Evolutionary conservation across 352 stramenopile species (phyloP), one percentile per base, ranked within the genome.

Genomic region (Phytophthora tentaculata): DNA sequence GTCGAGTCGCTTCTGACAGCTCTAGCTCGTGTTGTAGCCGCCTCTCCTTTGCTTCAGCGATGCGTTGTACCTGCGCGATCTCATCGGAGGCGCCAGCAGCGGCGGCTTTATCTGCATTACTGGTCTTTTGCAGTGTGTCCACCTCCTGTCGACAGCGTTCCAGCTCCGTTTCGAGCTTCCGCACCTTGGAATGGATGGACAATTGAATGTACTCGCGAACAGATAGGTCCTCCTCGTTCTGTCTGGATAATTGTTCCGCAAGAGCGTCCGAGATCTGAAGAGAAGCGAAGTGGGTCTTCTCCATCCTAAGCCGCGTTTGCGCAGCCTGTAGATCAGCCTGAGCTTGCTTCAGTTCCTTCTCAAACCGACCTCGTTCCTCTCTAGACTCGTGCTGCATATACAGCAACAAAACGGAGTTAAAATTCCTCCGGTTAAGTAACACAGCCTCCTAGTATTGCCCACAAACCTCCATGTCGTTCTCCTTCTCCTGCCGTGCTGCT

Each of bases 181-280:
- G 51, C 23, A 92, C 54, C 41, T 80, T 86, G 1, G 43, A 63
- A 49, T 91, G 80, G 12, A 91, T 74, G 0, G 71, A 61, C 2
- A 94, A 55, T 41, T 93, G 86, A 12, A 93, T 65, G 22, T 73
- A 84, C 47, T 94, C 86, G 23, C 71, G 78, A 20, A 94, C 61
- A 0, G 84, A 88, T 9, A 92, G 28, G 10, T 88, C 74, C 2
- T 82, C 69, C 41, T 84, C 70, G 26, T 81, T 62, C 57, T 94
- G 86, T 2, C 77, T 62, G 2, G 75, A 65, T 17, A 92, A 55
- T 78, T 94, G 82, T 45, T 89, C 72, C 5, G 84, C 83, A 0
- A 93, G 61, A 5, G 78, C 73, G 12, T 91, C 81, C 3, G 84
- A 89, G 47, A 93, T 89, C 57, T 88, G 56, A 2, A 95, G 62